Conservation (phyloP, 2,329 filamentous ascomycete genomes). For the Arthrobotrys musiformis region DNA sequence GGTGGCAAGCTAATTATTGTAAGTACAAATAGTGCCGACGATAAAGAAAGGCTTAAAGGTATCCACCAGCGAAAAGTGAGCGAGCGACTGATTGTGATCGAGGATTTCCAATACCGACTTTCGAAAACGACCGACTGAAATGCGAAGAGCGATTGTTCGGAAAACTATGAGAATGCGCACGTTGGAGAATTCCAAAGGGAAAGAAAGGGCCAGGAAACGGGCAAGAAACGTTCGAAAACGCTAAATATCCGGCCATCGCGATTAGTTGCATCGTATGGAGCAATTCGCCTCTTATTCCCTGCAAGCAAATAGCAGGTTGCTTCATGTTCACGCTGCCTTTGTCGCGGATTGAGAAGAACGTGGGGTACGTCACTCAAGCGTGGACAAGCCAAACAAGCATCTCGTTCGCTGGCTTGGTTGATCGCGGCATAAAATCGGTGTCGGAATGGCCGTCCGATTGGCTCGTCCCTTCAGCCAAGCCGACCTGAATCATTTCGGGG, state of each 20-base stretch:
- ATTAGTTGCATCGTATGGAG: slow-evolving; percentile 8
- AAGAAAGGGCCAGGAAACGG: neutral
- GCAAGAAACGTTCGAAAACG: slow-evolving; percentile 6
- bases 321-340: slow-evolving; percentile 11
- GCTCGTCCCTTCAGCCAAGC: slow-evolving; percentile 17
- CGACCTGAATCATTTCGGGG: slow-evolving; percentile 26
- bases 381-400: slow-evolving; percentile 35
- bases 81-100: neutral
- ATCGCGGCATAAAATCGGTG: slow-evolving; percentile 15
- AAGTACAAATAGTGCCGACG: no score
- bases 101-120: no score
- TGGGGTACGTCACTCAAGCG: slow-evolving; percentile 37
- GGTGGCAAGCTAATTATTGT: neutral
- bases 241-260: slow-evolving; percentile 21
- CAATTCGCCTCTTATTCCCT: slow-evolving; percentile 22
- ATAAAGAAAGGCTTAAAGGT: no score
- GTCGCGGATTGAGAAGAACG: slow-evolving; percentile 40
- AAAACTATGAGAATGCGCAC: neutral
- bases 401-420: slow-evolving; percentile 37
- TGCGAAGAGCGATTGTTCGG: neutral
- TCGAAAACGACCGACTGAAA: neutral
- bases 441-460: slow-evolving; percentile 9
- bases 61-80: no score
- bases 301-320: no score
- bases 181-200: neutral